Conservation (phyloP, 768 basidiomycete genomes). For the Infundibulicybe gibba region DNA sequence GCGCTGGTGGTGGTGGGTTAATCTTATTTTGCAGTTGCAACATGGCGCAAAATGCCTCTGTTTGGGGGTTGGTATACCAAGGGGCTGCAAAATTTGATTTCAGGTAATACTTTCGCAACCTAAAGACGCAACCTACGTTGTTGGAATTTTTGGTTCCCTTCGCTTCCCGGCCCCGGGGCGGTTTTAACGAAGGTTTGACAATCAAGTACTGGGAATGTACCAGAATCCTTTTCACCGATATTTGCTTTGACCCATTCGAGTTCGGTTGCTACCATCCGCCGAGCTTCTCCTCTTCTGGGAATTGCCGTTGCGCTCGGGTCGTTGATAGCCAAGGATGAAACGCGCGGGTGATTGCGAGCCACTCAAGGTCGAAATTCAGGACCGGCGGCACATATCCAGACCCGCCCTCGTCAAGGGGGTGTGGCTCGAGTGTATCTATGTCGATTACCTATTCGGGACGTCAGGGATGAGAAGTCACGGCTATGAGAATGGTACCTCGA, state of each 20-base stretch:
- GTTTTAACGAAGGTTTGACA: conserved; percentile 70
- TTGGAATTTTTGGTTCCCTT: conserved; percentile 24
- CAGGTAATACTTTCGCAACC: conserved; percentile 2
- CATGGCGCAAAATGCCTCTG: conserved; percentile 79
- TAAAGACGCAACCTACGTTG: conserved; percentile 32
- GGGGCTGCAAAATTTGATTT: conserved; percentile 41
- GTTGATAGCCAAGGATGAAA: conserved; percentile 78
- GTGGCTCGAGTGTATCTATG: conserved; percentile 28
- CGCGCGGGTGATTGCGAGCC: conserved; percentile 91
- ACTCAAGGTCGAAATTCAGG: conserved; percentile 81
- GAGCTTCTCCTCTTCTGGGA: conserved; percentile 57
- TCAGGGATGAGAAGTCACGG: neutral
- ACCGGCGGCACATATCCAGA: conserved; percentile 16
- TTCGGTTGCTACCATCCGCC: conserved; percentile 54
- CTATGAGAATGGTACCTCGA: conserved; percentile 53
- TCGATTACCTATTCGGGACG: conserved; percentile 59
- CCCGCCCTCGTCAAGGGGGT: conserved; percentile 6
- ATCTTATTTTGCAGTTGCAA: conserved; percentile 74
- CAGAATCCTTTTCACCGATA: conserved; percentile 31
- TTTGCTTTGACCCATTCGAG: conserved; percentile 66
- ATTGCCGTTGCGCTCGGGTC: conserved; percentile 39
- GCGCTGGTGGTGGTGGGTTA: conserved; percentile 15
- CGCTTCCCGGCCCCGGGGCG: conserved; percentile 47
- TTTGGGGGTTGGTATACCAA: conserved; percentile 87
- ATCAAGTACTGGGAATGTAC: conserved; percentile 39